These are phyloP conservation scores for Cichorium intybus DNA, from an alignment of 140 eudicot genomes.

Conservation along the genomic window DNA sequence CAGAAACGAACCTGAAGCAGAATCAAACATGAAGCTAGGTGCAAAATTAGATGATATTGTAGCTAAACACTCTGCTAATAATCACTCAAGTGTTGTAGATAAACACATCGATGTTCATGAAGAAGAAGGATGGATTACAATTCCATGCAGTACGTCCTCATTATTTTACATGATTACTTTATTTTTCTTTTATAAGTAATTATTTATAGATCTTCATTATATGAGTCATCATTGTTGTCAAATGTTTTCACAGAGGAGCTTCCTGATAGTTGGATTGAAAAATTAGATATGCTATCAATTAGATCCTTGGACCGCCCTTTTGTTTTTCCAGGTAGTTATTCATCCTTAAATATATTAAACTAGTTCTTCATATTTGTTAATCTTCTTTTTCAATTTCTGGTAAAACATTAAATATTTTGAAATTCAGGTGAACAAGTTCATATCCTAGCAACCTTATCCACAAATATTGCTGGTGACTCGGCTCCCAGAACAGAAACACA, in stretches of 20 bases:
- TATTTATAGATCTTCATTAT: not conserved
- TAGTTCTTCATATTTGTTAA: not conserved
- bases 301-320: conserved; percentile 76
- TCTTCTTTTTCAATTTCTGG: conserved; percentile 8
- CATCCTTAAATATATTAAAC: not conserved
- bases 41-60: conserved; percentile 67
- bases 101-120: conserved; percentile 75
- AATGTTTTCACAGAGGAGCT: conserved; percentile 57
- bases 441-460: conserved; percentile 72
- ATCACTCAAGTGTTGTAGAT: conserved; percentile 32
- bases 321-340: conserved; percentile 77
- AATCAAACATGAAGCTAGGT: conserved; percentile 31
- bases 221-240: not conserved
- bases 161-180: conserved; percentile 6
- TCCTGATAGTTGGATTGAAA: conserved; percentile 73
- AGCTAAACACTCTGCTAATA: conserved; percentile 41
- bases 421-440: conserved; percentile 84
- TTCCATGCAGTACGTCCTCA: conserved; percentile 56
- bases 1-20: conserved; percentile 41
- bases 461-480: conserved; percentile 53
- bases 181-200: not conserved
- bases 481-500: conserved; percentile 67
- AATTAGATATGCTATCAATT: conserved; percentile 53
- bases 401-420: not conserved
- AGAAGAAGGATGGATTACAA: conserved; percentile 78